Conservation (phyloP, 495 filamentous ascomycete genomes). For the Daldinia childiae region DNA sequence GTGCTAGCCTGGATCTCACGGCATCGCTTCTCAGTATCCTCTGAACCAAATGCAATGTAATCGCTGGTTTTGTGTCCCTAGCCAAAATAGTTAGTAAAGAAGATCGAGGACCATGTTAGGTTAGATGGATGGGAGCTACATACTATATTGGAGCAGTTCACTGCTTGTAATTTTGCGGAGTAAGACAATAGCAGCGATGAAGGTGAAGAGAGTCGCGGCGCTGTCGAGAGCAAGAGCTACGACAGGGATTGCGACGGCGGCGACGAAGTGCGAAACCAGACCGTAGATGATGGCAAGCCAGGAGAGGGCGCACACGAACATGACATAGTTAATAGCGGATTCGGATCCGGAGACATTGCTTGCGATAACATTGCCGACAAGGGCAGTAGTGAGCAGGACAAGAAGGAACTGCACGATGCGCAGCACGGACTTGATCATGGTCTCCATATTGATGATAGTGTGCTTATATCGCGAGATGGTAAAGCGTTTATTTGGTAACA, state of each 20-base stretch:
- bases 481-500: not conserved
- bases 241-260: constrained; percentile 48
- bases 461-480: not conserved
- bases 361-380: constrained; percentile 62
- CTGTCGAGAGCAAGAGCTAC: constrained; percentile 53
- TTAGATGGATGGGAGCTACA: constrained; percentile 1
- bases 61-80: constrained; percentile 41
- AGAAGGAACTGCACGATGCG: constrained; percentile 55
- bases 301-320: constrained; percentile 58
- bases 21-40: constrained; percentile 56
- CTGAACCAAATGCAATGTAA: constrained; percentile 61
- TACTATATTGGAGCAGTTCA: constrained; percentile 52
- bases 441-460: constrained; percentile 45
- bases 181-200: constrained; percentile 57
- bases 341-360: constrained; percentile 52
- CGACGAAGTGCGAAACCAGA: constrained; percentile 47
- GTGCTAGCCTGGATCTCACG: constrained; percentile 60
- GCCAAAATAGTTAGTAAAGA: constrained; percentile 13
- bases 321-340: constrained; percentile 60
- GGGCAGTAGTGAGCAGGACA: constrained; percentile 55
- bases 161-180: constrained; percentile 56
- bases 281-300: constrained; percentile 55
- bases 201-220: constrained; percentile 54
- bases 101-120: not conserved
- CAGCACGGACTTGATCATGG: constrained; percentile 48